These are phyloP conservation scores for Sugiyamaella floridensis DNA, from an alignment of 805 yeast species.

Conservation along the genomic window DNA sequence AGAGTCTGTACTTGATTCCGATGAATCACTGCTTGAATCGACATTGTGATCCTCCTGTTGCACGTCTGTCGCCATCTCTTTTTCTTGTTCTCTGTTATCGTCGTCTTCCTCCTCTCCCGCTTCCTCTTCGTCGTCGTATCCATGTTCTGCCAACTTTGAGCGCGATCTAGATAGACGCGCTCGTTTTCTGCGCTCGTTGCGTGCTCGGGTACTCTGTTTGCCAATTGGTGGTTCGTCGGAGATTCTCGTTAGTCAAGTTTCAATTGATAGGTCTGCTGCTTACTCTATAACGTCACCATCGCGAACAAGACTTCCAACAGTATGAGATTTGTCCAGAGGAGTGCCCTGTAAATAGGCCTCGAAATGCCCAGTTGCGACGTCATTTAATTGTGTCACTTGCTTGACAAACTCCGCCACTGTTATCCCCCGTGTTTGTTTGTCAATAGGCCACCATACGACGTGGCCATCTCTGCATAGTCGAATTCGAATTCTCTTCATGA, in stretches of 20 bases:
- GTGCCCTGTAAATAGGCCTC: background rate
- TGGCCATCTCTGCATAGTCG: background rate
- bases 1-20: background rate
- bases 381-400: too few species aligned
- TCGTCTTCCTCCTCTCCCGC: background rate
- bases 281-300: background rate
- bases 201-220: background rate
- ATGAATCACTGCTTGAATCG: background rate
- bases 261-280: background rate
- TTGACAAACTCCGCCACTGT: background rate
- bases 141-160: background rate
- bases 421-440: background rate
- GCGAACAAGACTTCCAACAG: background rate
- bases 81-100: too few species aligned
- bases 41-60: too few species aligned
- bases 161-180: background rate
- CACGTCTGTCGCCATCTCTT: too few species aligned
- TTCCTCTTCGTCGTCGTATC: background rate
- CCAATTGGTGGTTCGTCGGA: background rate
- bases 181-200: background rate
- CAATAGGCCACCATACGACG: constrained; percentile 3
- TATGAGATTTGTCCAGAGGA: background rate
- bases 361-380: too few species aligned
- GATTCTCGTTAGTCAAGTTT: background rate
- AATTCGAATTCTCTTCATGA: too few species aligned